Base-by-base conservation (phyloP, 805 yeast genomes). In the Candida maltosa region DNA sequence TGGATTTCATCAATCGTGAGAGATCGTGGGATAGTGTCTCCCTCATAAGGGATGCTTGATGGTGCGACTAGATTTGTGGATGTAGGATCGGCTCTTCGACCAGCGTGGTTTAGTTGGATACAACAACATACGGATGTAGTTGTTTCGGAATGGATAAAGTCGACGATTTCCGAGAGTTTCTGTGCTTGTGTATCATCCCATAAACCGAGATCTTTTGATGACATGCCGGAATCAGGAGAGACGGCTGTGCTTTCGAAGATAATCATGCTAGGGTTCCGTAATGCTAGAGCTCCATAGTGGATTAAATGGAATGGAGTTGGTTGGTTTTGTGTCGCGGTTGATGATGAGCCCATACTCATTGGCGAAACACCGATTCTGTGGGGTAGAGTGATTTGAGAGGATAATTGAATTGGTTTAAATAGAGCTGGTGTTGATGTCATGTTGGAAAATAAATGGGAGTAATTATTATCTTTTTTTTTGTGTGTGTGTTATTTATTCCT, bases 361-460 rank as follows among this genome's bases (percentile, higher is more conserved):
- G 80, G 79, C 1, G 80, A 64, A 15, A 76, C 75, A 34, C 76
- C 78, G 18, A 76, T 48, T 38, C 83, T 55, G 49, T 78, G 78
- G 7, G 60, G 65, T 15, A 77, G 49, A 2, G 56, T 49, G 34
- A 68, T 28, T n/a, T 51, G 54, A n/a, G n/a, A n/a, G 15, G 63
- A 56, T 34, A 74, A 58, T 14, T 51, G 57, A 29, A 74, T 44
- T 1, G 78, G 77, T 20, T 53, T 48, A 49, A 75, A 75, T 9
- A 69, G 45, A 27, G 39, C 45, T 3, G 79, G 78, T n/a, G n/a
- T n/a, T n/a, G n/a, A n/a, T n/a, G n/a, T n/a, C n/a, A n/a, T n/a
- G n/a, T n/a, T 11, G 25, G 25, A 22, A 22, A 22, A 22, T 11
- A 22, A 22, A 22, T 11, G 11, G 25, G 25, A 11, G 12, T 22